Percentiles rank a stretch among this genome's conserved stretches.
These are phyloP conservation scores for Peronospora belbahrii DNA, from an alignment of 352 stramenopile species.

Conservation along the genomic window DNA sequence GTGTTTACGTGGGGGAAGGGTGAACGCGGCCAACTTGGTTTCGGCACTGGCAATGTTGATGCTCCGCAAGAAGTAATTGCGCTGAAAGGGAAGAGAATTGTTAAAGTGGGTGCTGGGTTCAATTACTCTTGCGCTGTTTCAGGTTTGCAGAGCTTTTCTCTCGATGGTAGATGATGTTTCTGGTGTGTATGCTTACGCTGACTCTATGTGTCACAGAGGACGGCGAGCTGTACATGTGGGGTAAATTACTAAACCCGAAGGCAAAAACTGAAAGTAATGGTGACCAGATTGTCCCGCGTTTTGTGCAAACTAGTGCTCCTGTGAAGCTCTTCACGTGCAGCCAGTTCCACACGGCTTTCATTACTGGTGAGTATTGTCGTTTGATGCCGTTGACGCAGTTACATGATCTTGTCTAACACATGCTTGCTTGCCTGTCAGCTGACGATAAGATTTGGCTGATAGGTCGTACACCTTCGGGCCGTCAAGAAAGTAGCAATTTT, in stretches of 20 bases:
- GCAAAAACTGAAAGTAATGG: conserved; percentile 48
- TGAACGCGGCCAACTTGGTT: conserved; percentile 74
- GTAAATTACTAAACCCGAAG: conserved; percentile 71
- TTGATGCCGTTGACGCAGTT: neutral
- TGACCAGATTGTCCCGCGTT: conserved; percentile 67
- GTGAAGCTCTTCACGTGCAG: conserved; percentile 68
- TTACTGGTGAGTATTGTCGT: conserved; percentile 47
- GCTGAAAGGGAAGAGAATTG: conserved; percentile 59
- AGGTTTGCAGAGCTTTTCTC: conserved; percentile 16
- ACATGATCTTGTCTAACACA: conserved; percentile 4
- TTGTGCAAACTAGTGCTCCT: conserved; percentile 59
- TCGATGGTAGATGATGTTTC: neutral
- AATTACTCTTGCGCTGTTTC: conserved; percentile 72
- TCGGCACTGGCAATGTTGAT: conserved; percentile 67
- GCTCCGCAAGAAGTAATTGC: conserved; percentile 70
- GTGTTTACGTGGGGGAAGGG: conserved; percentile 82
- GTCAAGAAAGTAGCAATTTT: conserved; percentile 46
- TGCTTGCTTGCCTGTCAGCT: conserved; percentile 20
- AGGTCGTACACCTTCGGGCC: conserved; percentile 67
- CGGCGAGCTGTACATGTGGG: conserved; percentile 79
- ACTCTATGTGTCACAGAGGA: conserved; percentile 31
- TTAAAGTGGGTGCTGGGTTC: conserved; percentile 68
- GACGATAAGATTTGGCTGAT: conserved; percentile 72
- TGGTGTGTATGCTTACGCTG: neutral
- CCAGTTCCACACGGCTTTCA: conserved; percentile 78